Conservation (phyloP, 441 rosid species). For the Gossypium davidsonii region DNA sequence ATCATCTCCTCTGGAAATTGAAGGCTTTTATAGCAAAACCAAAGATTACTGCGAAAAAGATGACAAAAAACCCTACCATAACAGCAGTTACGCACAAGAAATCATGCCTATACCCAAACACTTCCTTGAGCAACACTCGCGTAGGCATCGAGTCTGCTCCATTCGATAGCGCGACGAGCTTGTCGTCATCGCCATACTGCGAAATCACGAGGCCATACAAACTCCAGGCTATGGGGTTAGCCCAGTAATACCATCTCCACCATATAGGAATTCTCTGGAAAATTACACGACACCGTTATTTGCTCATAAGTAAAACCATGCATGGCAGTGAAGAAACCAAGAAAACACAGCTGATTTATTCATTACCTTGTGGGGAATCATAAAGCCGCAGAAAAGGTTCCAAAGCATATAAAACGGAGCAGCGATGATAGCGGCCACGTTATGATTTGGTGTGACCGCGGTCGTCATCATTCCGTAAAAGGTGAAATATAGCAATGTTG, state of each 20-base stretch:
- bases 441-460: slow-evolving; percentile 92
- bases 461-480: slow-evolving; percentile 98
- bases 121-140: slow-evolving; percentile 40
- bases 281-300: background rate
- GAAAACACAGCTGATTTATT: background rate
- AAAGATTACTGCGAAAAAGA: slow-evolving; percentile 68
- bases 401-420: slow-evolving; percentile 97
- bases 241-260: slow-evolving; percentile 99
- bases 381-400: slow-evolving; percentile 97
- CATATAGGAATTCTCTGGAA: slow-evolving; percentile 87
- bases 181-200: slow-evolving; percentile 63
- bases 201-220: slow-evolving; percentile 78
- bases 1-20: slow-evolving; percentile 87
- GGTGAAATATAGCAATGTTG: slow-evolving; percentile 87
- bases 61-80: slow-evolving; percentile 63
- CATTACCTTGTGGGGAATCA: slow-evolving; percentile 92
- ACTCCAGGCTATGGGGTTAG: slow-evolving; percentile 93
- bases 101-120: slow-evolving; percentile 71
- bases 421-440: slow-evolving; percentile 80
- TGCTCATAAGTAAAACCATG: background rate
- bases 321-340: background rate
- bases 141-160: slow-evolving; percentile 44
- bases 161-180: slow-evolving; percentile 48
- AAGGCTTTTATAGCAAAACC: slow-evolving; percentile 83
- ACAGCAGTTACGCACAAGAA: slow-evolving; percentile 63